Evolutionary conservation across 106 monocot species (phyloP).

Genomic region (Platanthera guangdongensis): DNA sequence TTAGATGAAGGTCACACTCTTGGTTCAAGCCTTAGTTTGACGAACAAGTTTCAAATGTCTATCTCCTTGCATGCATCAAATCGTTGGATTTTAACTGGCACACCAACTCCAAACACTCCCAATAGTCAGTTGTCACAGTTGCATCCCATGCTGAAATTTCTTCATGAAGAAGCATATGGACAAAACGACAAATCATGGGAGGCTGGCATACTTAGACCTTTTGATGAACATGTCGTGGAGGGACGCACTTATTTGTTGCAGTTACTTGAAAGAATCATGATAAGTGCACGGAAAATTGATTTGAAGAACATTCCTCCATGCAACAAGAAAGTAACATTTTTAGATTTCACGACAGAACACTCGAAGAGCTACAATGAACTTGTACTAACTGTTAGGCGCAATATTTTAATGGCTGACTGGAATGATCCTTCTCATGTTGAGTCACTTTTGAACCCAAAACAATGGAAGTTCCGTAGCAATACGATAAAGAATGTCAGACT

Average conservation of each 20-base stretch:
- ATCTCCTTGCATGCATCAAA: conserved; percentile 65
- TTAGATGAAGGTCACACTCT: conserved; percentile 98
- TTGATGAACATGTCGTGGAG: conserved; percentile 74
- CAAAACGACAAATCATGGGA: conserved; percentile 73
- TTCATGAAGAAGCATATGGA: conserved; percentile 89
- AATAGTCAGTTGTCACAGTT: conserved; percentile 82
- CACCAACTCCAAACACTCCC: conserved; percentile 94
- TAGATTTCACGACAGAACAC: conserved; percentile 79
- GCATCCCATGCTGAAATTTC: conserved; percentile 96
- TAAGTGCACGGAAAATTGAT: conserved; percentile 86
- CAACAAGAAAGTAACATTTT: conserved; percentile 59
- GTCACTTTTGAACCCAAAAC: conserved; percentile 96
- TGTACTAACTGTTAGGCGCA: conserved; percentile 73
- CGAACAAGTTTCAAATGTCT: conserved; percentile 96
- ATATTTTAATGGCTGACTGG: conserved; percentile 98
- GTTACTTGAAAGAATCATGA: conserved; percentile 78
- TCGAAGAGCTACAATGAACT: conserved; percentile 94
- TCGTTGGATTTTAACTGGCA: conserved; percentile 98
- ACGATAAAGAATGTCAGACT: conserved; percentile 84
- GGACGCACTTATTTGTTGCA: conserved; percentile 47
- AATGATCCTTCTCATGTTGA: conserved; percentile 99
- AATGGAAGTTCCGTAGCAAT: conserved; percentile 82
- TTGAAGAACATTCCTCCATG: conserved; percentile 81
- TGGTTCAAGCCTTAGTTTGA: conserved; percentile 79
- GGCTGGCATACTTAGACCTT: conserved; percentile 74